These are phyloP conservation scores for Prunus mongolica DNA, from an alignment of 306 rosid species.

Conservation along the genomic window DNA sequence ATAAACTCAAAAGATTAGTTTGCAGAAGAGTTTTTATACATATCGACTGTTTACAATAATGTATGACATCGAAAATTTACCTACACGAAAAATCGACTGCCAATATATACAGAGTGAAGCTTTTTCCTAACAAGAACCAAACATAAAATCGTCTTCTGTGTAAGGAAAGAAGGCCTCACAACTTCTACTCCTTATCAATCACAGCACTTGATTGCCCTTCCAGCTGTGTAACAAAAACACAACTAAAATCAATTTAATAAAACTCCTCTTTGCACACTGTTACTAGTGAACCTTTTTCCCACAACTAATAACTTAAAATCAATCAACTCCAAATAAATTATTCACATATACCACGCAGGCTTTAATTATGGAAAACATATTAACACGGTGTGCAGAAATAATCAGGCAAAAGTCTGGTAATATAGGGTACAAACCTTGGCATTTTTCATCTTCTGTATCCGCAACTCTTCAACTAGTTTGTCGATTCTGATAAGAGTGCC, in stretches of 20 bases:
- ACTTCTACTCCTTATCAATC: slow-evolving; percentile 11
- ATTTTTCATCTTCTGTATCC: slow-evolving; percentile 10
- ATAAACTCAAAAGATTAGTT: background rate
- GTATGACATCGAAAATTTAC: background rate
- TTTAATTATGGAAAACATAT: background rate
- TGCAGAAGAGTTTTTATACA: background rate
- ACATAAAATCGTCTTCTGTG: background rate
- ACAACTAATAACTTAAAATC: background rate
- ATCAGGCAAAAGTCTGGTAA: background rate
- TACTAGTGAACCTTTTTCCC: background rate
- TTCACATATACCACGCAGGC: background rate
- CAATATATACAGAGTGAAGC: background rate
- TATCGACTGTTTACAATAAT: background rate
- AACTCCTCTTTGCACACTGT: background rate
- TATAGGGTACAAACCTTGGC: slow-evolving; percentile 15
- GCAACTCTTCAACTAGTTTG: slow-evolving; percentile 19
- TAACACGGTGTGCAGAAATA: background rate
- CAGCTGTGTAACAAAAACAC: slow-evolving; percentile 14
- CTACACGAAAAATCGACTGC: too few relatives aligned
- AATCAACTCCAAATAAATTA: background rate
- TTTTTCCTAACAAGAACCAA: background rate
- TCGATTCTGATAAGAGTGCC: slow-evolving; percentile 4
- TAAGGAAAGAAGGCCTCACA: background rate
- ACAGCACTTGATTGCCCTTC: slow-evolving; percentile 18
- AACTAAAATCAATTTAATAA: background rate